These are phyloP conservation scores for Zoysia matrella DNA, from an alignment of 202 grass and related monocot genomes.

Conservation along the genomic window DNA sequence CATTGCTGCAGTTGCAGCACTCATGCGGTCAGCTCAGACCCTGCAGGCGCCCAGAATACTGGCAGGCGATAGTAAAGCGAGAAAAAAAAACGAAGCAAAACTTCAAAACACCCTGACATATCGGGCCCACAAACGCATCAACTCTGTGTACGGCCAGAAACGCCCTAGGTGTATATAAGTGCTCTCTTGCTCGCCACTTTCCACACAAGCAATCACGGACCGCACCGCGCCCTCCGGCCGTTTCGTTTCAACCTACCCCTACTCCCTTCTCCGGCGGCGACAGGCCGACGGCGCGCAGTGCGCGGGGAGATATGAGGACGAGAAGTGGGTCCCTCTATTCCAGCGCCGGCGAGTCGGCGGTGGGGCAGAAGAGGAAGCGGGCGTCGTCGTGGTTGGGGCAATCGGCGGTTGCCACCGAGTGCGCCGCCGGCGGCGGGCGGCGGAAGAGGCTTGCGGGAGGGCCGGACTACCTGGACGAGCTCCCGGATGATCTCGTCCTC, in stretches of 20 bases:
- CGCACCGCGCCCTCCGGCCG: too few relatives aligned
- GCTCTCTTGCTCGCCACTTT: too few relatives aligned
- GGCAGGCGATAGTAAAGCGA: too few relatives aligned
- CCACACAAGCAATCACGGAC: too few relatives aligned
- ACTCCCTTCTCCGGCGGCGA: too few relatives aligned
- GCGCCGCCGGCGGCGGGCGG: not conserved
- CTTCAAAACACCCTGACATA: too few relatives aligned
- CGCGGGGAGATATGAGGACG: conserved; percentile 44
- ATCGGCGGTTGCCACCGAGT: conserved; percentile 11
- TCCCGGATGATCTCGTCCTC: conserved; percentile 80
- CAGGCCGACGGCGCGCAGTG: too few relatives aligned
- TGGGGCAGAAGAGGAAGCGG: conserved; percentile 45
- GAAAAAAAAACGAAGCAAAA: too few relatives aligned
- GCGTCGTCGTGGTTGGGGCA: not conserved
- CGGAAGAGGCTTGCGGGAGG: conserved; percentile 30
- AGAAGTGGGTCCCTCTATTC: conserved; percentile 58
- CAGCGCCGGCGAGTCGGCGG: not conserved
- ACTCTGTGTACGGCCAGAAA: too few relatives aligned
- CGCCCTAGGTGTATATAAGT: too few relatives aligned
- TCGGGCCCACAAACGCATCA: too few relatives aligned
- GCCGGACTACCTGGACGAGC: conserved; percentile 53
- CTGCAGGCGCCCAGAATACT: not conserved
- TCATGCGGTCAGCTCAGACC: conserved; percentile 12
- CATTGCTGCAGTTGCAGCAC: not conserved
- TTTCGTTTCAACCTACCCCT: too few relatives aligned